These are phyloP conservation scores for Backusella morwellensis DNA, from an alignment of 192 early-diverging fungal genomes.

Conservation along the genomic window DNA sequence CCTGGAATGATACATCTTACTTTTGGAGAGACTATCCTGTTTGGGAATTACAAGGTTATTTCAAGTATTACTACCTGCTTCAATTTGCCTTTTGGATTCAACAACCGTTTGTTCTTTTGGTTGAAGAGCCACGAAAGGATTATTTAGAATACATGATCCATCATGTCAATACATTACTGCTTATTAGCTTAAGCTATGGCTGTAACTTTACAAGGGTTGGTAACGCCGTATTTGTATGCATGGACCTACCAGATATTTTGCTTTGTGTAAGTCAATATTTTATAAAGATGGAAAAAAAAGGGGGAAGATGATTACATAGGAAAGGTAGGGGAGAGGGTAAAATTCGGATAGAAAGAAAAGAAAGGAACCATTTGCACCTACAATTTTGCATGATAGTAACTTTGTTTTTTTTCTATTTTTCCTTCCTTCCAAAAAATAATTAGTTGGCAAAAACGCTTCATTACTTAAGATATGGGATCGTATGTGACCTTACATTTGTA, in stretches of 20 bases:
- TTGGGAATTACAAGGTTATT: constrained; percentile 31
- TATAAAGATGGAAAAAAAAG: neutral
- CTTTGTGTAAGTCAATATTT: constrained; percentile 45
- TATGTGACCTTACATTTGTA: constrained; percentile 63
- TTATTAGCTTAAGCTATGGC: constrained; percentile 53
- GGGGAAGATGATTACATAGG: neutral
- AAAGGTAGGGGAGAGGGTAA: neutral
- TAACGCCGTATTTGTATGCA: constrained; percentile 57
- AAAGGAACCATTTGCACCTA: neutral
- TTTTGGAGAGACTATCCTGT: constrained; percentile 56
- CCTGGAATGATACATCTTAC: constrained; percentile 57
- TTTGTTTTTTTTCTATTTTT: neutral
- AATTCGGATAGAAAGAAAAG: neutral
- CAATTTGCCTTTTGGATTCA: constrained; percentile 60
- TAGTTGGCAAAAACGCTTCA: constrained; percentile 74
- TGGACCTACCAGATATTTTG: constrained; percentile 65
- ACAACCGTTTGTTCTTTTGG: constrained; percentile 52
- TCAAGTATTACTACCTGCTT: constrained; percentile 57
- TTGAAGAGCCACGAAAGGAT: constrained; percentile 58
- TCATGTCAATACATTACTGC: constrained; percentile 54
- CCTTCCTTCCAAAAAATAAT: neutral
- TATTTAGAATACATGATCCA: constrained; percentile 53
- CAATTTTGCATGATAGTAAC: neutral
- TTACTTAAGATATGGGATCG: constrained; percentile 54
- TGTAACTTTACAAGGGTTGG: constrained; percentile 61